A percentile compares a stretch with the other conserved stretches of the same genome.
Conservation (phyloP, 1,284 basidiomycete species). For the Violaceomyces palustris region DNA sequence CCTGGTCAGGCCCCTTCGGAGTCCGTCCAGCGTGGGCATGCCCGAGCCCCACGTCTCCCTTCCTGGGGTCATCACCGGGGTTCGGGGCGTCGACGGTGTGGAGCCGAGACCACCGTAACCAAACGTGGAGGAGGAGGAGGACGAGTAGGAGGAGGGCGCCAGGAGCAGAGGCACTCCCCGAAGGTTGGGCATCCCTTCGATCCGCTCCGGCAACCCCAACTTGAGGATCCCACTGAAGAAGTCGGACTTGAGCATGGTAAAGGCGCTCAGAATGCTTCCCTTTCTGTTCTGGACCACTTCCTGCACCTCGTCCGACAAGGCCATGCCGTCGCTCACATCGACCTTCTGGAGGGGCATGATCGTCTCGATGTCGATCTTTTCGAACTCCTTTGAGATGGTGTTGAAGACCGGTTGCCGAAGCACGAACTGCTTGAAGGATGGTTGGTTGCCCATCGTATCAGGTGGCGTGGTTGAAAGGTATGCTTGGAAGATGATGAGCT, state of each 20-base stretch:
- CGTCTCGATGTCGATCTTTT: slow-evolving; percentile 70
- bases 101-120: background rate
- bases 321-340: slow-evolving; percentile 63
- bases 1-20: slow-evolving; percentile 41
- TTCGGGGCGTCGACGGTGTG: slow-evolving; percentile 4
- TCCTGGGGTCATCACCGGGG: slow-evolving; percentile 15
- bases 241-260: slow-evolving; percentile 93
- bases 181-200: slow-evolving; percentile 51
- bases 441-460: slow-evolving; percentile 55
- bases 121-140: background rate
- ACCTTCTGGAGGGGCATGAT: slow-evolving; percentile 72
- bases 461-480: slow-evolving; percentile 82
- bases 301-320: slow-evolving; percentile 57
- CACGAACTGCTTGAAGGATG: slow-evolving; percentile 46
- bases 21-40: slow-evolving; percentile 51
- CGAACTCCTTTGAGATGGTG: slow-evolving; percentile 88
- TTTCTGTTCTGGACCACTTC: slow-evolving; percentile 69
- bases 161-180: slow-evolving; percentile 41
- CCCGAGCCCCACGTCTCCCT: slow-evolving; percentile 49
- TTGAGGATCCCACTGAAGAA: slow-evolving; percentile 64
- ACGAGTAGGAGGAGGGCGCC: background rate
- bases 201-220: slow-evolving; percentile 37
- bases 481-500: slow-evolving; percentile 87
- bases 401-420: slow-evolving; percentile 67
- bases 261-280: slow-evolving; percentile 82